Conservation (phyloP, 768 basidiomycete species). For the Boletus eberwhitei region DNA sequence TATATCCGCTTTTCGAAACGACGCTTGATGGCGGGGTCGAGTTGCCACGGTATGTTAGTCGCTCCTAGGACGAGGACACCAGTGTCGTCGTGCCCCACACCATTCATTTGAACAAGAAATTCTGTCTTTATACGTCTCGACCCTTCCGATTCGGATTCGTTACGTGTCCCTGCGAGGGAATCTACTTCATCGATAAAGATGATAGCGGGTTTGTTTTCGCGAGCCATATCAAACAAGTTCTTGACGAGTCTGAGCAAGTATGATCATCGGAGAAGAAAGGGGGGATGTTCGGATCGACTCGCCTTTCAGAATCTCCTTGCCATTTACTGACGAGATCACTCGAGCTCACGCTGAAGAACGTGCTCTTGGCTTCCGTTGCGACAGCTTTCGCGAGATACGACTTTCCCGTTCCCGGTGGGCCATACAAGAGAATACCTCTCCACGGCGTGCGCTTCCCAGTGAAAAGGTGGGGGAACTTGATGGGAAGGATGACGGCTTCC, state of each 20-base stretch:
- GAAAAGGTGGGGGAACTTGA: constrained; percentile 98
- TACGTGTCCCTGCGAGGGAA: constrained; percentile 90
- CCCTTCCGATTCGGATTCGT: constrained; percentile 96
- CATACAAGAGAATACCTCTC: constrained; percentile 93
- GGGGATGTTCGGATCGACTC: constrained; percentile 21
- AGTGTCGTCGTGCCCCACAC: constrained; percentile 95
- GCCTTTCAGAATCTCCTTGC: constrained; percentile 99
- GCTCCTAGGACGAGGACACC: constrained; percentile 96
- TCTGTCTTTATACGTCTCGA: constrained; percentile 98
- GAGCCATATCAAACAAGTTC: constrained; percentile 93
- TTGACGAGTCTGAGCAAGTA: constrained; percentile 71
- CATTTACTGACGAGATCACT: constrained; percentile 97
- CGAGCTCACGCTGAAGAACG: constrained; percentile 95
- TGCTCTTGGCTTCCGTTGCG: constrained; percentile 98
- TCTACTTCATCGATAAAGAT: constrained; percentile 99
- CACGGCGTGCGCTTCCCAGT: constrained; percentile 98
- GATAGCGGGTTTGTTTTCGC: constrained; percentile 94
- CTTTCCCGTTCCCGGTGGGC: constrained; percentile 97
- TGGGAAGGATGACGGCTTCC: constrained; percentile 98
- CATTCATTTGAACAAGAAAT: constrained; percentile 98
- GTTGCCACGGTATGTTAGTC: constrained; percentile 98
- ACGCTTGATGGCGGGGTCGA: constrained; percentile 96
- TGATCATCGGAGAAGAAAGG: background rate
- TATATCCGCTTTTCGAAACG: constrained; percentile 99
- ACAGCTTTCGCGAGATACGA: constrained; percentile 97